Evolutionary conservation across 192 early-diverging fungal genomes (phyloP), one percentile per base, ranked within the genome.

Genomic region (Coemansia sp.): DNA sequence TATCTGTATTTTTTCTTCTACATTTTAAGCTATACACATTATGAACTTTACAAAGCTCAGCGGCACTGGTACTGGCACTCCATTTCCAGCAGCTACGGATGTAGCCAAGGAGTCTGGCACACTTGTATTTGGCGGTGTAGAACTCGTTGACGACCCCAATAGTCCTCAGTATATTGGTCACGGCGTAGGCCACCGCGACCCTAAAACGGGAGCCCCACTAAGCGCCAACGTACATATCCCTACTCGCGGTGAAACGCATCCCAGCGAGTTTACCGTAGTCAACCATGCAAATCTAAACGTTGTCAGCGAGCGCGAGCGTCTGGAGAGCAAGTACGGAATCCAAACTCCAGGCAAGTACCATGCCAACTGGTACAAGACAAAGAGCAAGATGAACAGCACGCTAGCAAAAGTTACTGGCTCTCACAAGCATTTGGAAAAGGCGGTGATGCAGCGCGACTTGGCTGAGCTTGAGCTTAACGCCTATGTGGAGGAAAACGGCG

Each of bases 171-270:
- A 84, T 33, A 74, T 84, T 65, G 82, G 82, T 15, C 82, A 84
- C 18, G 82, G 82, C 50, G 74, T 84, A 15, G 82, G 55, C 34
- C 82, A 84, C 40, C 71, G 82, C 16, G 82, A 84, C 46, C 82
- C 82, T 11, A 76, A 76, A 66, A 84, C 77, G 0, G 82, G 82
- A 3, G 55, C 53, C 38, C 76, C 77, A 6, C 36, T 84, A 1
- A 67, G 70, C 33, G 74, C 82, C 36, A 13, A n/a, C 13, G 66
- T 72, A 16, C 77, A 84, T 50, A 79, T 84, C 4, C 71, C 77
- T 0, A 79, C 77, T 2, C 65, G 74, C 43, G 74, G 82, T 34
- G 82, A 84, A 43, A 72, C 78, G 33, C 65, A 84, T 20, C 82
- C 82, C 16, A 66, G 64, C 31, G 76, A 79, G 61, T 84, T 76